A percentile compares a stretch with the other conserved stretches of the same genome.
These are phyloP conservation scores for Coemansia umbellata DNA, from an alignment of 192 early-diverging fungal genomes.

Conservation along the genomic window DNA sequence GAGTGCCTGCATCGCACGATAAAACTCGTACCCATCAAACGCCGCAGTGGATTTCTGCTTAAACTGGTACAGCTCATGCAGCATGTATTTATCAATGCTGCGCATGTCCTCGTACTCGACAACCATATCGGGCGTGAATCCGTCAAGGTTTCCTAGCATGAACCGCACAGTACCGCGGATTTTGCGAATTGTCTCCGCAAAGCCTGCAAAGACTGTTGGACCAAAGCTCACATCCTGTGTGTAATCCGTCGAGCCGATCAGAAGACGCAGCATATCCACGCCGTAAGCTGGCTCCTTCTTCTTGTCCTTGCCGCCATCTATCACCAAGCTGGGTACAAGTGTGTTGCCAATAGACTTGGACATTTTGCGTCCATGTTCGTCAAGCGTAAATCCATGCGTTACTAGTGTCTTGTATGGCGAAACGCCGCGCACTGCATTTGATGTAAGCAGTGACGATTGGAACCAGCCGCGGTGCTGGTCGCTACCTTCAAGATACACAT, in stretches of 20 bases:
- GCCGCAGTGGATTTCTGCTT: slow-evolving; percentile 51
- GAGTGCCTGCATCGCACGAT: slow-evolving; percentile 59
- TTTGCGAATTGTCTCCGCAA: slow-evolving; percentile 68
- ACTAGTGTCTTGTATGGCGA: slow-evolving; percentile 66
- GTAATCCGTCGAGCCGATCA: slow-evolving; percentile 74
- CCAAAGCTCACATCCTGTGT: slow-evolving; percentile 71
- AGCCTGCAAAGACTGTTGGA: slow-evolving; percentile 57
- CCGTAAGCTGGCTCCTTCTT: slow-evolving; percentile 70
- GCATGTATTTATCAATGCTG: slow-evolving; percentile 46
- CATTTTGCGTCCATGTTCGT: slow-evolving; percentile 77
- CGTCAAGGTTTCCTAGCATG: slow-evolving; percentile 70
- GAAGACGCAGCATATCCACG: slow-evolving; percentile 67
- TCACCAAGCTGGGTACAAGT: slow-evolving; percentile 61
- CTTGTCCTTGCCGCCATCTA: slow-evolving; percentile 66
- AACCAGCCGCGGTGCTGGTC: slow-evolving; percentile 88
- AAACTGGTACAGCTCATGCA: slow-evolving; percentile 65
- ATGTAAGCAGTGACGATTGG: slow-evolving; percentile 75
- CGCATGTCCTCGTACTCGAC: slow-evolving; percentile 55
- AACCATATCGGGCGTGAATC: slow-evolving; percentile 44
- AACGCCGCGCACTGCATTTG: slow-evolving; percentile 62
- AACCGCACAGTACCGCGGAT: slow-evolving; percentile 72
- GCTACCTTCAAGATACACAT: slow-evolving; percentile 73
- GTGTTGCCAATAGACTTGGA: slow-evolving; percentile 80
- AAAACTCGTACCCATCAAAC: slow-evolving; percentile 62
- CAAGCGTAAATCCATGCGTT: slow-evolving; percentile 81